phyloP scores from a whole-genome alignment of 495 filamentous ascomycete genomes.

The Hypoxylon fragiforme region DNA sequence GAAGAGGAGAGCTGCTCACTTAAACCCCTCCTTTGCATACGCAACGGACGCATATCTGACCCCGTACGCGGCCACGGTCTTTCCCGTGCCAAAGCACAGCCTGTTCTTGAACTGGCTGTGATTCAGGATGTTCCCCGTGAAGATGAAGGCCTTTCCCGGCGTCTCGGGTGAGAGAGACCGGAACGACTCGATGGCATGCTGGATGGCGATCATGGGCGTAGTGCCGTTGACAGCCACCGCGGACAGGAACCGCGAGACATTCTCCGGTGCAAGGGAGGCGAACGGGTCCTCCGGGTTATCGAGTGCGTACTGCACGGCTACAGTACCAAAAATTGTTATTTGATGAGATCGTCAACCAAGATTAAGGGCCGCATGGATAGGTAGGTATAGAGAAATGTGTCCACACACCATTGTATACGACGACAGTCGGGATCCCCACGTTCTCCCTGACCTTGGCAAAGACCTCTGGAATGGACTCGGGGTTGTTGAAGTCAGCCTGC shows the following conservation, averaged over 20 bases:
- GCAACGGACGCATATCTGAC: constrained; percentile 15
- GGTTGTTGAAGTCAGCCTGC: constrained; percentile 13
- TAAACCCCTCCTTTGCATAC: constrained; percentile 13
- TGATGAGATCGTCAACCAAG: background rate
- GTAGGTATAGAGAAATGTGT: background rate
- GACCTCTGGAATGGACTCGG: constrained; percentile 9
- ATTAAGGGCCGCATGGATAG: too few species aligned
- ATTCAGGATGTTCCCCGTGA: constrained; percentile 14
- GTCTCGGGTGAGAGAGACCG: constrained; percentile 3
- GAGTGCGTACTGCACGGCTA: constrained; percentile 10
- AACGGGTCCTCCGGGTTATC: constrained; percentile 12
- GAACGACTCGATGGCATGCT: constrained; percentile 5
- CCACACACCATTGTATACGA: constrained; percentile 7
- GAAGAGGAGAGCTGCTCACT: background rate
- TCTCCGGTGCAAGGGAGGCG: constrained; percentile 12
- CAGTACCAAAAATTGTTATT: background rate
- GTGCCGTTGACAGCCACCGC: constrained; percentile 14
- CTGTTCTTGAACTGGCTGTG: constrained; percentile 18
- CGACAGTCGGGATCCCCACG: constrained; percentile 12
- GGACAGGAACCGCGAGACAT: constrained; percentile 8
- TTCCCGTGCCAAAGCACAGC: constrained; percentile 10
- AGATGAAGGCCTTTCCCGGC: constrained; percentile 13
- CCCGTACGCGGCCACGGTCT: constrained; percentile 12
- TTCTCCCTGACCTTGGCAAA: constrained; percentile 11
- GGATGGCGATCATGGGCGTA: constrained; percentile 9